Percentiles rank a stretch among this genome's conserved stretches.
Conservation (phyloP, 306 rosid species). For the Cicer pinnatifidum region DNA sequence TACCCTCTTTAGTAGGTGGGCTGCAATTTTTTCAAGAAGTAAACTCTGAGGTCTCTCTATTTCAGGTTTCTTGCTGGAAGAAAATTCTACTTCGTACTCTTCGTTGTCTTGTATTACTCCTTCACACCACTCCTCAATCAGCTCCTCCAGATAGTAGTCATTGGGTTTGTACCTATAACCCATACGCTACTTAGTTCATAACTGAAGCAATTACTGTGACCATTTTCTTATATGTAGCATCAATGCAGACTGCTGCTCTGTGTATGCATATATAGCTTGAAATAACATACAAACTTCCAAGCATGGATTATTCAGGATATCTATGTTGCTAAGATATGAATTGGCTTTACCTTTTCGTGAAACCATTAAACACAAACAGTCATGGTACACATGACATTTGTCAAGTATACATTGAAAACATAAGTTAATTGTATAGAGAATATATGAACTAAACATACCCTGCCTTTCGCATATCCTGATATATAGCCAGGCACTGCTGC, state of each 20-base stretch:
- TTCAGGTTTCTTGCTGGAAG: slow-evolving; percentile 53
- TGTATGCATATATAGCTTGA: slow-evolving; percentile 20
- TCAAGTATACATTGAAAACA: slow-evolving; percentile 23
- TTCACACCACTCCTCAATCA: slow-evolving; percentile 96
- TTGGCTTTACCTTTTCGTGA: slow-evolving; percentile 16
- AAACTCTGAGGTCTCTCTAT: slow-evolving; percentile 64
- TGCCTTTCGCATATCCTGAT: slow-evolving; percentile 91
- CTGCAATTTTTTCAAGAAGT: slow-evolving; percentile 87
- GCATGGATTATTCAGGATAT: background rate
- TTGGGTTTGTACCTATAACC: slow-evolving; percentile 75
- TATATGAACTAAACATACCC: slow-evolving; percentile 61
- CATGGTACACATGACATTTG: slow-evolving; percentile 26
- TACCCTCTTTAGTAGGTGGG: slow-evolving; percentile 74
- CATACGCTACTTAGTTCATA: slow-evolving; percentile 20
- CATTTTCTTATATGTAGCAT: background rate
- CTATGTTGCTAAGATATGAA: background rate
- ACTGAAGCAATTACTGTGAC: slow-evolving; percentile 11
- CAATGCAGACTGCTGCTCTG: background rate
- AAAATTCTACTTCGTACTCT: slow-evolving; percentile 55
- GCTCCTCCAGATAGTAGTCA: slow-evolving; percentile 75
- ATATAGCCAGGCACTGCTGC: slow-evolving; percentile 81
- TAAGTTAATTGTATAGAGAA: slow-evolving; percentile 5
- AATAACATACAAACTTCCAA: background rate
- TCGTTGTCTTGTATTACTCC: slow-evolving; percentile 76
- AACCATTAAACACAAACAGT: slow-evolving; percentile 27